Evolutionary conservation across 768 basidiomycete genomes (phyloP).

Genomic region (Clavulina sp.): DNA sequence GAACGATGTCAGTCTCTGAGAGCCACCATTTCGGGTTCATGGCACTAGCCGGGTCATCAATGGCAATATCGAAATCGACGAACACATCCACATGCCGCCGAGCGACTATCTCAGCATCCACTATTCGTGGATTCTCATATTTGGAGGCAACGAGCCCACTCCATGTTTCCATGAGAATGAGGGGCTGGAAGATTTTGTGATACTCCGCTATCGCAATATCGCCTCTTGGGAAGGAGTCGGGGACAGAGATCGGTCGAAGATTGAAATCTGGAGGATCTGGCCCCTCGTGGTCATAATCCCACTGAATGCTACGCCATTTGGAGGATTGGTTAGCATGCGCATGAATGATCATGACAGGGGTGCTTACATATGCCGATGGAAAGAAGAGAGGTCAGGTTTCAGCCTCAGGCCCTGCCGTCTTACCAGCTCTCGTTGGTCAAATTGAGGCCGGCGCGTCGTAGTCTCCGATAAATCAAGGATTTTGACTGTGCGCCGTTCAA

Average conservation of each 20-base stretch:
- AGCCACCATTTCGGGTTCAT: slow-evolving; percentile 58
- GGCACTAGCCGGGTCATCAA: slow-evolving; percentile 36
- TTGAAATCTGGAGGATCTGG: slow-evolving; percentile 39
- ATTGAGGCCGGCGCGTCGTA: slow-evolving; percentile 24
- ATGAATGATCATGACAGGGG: neutral
- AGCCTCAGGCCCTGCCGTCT: slow-evolving; percentile 52
- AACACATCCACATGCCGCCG: slow-evolving; percentile 67
- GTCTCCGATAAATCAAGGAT: slow-evolving; percentile 25
- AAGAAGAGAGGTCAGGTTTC: slow-evolving; percentile 62
- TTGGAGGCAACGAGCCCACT: slow-evolving; percentile 67
- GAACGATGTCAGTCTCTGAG: slow-evolving; percentile 70
- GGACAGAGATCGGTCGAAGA: slow-evolving; percentile 29
- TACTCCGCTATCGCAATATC: slow-evolving; percentile 37
- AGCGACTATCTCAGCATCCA: slow-evolving; percentile 45
- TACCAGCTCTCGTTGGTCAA: slow-evolving; percentile 26
- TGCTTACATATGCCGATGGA: slow-evolving; percentile 33
- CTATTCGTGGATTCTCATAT: slow-evolving; percentile 34
- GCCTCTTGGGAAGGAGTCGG: slow-evolving; percentile 45
- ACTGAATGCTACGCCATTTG: slow-evolving; percentile 41
- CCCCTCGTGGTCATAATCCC: slow-evolving; percentile 63
- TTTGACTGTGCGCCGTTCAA: slow-evolving; percentile 47
- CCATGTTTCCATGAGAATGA: slow-evolving; percentile 83
- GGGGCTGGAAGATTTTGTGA: slow-evolving; percentile 58
- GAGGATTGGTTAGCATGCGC: no score
- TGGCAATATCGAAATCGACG: slow-evolving; percentile 55